phyloP scores from a whole-genome alignment of 108 stramenopile genomes.

The Conticribra weissflogii region DNA sequence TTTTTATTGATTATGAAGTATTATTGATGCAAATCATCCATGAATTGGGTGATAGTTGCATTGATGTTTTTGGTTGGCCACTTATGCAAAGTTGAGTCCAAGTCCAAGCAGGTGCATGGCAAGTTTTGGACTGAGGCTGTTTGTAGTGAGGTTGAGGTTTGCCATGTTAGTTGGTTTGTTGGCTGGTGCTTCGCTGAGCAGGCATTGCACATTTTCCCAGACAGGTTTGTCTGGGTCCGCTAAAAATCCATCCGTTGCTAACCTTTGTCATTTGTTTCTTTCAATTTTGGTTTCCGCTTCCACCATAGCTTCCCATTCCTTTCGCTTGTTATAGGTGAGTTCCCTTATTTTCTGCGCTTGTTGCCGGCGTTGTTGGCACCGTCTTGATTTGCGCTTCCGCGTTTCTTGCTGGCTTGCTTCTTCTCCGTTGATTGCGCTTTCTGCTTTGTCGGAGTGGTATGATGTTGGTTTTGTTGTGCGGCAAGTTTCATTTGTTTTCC shows the following conservation, averaged over 20 bases:
- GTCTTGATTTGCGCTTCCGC: neutral
- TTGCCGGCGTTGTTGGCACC: neutral
- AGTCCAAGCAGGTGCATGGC: conserved; percentile 1
- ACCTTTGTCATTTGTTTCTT: neutral
- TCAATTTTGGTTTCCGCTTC: neutral
- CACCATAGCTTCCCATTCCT: neutral
- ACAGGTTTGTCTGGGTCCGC: neutral
- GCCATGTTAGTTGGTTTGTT: conserved; percentile 4
- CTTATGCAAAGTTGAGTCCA: conserved; percentile 23
- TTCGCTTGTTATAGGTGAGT: neutral
- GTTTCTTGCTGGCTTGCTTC: too few relatives aligned
- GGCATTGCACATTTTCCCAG: neutral
- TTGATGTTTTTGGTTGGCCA: conserved; percentile 11
- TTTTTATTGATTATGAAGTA: neutral
- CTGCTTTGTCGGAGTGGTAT: too few relatives aligned
- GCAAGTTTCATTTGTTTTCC: too few relatives aligned
- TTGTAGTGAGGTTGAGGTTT: conserved; percentile 2
- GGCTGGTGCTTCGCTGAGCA: neutral
- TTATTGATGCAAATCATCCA: conserved; percentile 1
- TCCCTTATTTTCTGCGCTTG: neutral
- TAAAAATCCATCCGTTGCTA: neutral
- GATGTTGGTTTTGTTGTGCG: too few relatives aligned
- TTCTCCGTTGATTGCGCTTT: too few relatives aligned
- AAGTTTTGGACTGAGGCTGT: neutral
- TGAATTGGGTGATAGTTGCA: neutral